Percentiles rank a stretch among this genome's conserved stretches.
Evolutionary conservation across 2,329 filamentous ascomycete species (phyloP).

Genomic region (Botrytis medusae): DNA sequence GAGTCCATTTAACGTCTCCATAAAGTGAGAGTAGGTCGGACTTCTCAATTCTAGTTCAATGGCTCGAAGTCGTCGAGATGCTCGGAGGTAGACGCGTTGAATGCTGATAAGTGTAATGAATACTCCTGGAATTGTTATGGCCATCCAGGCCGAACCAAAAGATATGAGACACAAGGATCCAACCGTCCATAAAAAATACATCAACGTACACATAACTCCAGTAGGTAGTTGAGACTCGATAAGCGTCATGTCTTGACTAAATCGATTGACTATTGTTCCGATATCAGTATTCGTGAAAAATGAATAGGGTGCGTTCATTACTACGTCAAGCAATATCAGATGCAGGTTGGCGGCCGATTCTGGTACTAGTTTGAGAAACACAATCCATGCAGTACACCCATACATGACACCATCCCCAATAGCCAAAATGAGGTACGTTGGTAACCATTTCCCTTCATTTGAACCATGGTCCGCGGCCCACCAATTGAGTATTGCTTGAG

Average conservation of each 20-base stretch:
- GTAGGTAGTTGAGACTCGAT: constrained; percentile 34
- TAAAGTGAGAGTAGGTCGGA: constrained; percentile 47
- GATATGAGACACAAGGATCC: background rate
- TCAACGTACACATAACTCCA: background rate
- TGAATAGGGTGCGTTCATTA: constrained; percentile 44
- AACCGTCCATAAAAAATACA: background rate
- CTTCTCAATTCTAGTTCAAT: constrained; percentile 46
- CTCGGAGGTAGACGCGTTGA: constrained; percentile 41
- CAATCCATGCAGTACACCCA: background rate
- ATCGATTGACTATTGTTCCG: constrained; percentile 28
- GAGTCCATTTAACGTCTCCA: constrained; percentile 46
- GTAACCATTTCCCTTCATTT: background rate
- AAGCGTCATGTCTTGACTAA: constrained; percentile 32
- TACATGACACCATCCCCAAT: background rate
- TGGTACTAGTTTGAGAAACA: background rate
- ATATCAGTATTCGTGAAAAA: constrained; percentile 17
- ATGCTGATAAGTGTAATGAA: constrained; percentile 38
- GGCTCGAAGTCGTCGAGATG: constrained; percentile 48
- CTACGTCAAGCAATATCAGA: constrained; percentile 47
- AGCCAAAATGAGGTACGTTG: background rate
- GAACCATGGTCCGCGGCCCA: background rate
- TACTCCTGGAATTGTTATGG: background rate
- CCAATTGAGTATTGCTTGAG: background rate
- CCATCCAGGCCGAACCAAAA: background rate
- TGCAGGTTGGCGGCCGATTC: constrained; percentile 43